phyloP scores from a whole-genome alignment of 2,329 filamentous ascomycete species.

The Claviceps maximensis region DNA sequence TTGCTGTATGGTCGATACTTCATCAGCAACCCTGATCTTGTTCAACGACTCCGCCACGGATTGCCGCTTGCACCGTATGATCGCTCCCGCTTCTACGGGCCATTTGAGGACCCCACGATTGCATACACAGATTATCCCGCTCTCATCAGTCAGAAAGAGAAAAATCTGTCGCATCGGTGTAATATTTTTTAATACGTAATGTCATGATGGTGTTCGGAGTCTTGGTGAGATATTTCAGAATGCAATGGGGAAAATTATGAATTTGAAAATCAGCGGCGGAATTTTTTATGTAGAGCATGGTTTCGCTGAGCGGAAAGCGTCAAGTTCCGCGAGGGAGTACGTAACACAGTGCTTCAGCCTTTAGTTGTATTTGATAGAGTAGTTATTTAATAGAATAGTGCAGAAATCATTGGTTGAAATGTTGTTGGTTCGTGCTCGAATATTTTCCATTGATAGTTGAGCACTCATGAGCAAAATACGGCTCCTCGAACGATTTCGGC shows the following conservation, averaged over 20 bases:
- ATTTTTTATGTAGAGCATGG: no score
- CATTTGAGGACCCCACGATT: constrained; percentile 19
- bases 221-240: not conserved
- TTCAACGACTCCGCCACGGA: constrained; percentile 27
- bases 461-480: no score
- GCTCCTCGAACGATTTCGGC: no score
- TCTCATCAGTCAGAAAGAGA: not conserved
- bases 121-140: constrained; percentile 24
- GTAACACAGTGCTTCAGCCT: no score
- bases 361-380: no score
- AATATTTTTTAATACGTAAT: not conserved
- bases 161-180: no score
- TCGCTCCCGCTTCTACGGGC: constrained; percentile 29
- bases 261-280: not conserved
- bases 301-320: no score
- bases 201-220: not conserved
- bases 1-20: constrained; percentile 34
- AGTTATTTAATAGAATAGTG: no score
- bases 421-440: no score
- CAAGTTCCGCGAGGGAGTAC: no score
- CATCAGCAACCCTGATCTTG: constrained; percentile 34
- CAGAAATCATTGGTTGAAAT: no score
- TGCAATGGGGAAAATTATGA: not conserved
- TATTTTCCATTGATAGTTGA: no score
- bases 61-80: constrained; percentile 28